phyloP scores from a whole-genome alignment of 2,329 filamentous ascomycete species.

The Aspergillus cejpii region DNA sequence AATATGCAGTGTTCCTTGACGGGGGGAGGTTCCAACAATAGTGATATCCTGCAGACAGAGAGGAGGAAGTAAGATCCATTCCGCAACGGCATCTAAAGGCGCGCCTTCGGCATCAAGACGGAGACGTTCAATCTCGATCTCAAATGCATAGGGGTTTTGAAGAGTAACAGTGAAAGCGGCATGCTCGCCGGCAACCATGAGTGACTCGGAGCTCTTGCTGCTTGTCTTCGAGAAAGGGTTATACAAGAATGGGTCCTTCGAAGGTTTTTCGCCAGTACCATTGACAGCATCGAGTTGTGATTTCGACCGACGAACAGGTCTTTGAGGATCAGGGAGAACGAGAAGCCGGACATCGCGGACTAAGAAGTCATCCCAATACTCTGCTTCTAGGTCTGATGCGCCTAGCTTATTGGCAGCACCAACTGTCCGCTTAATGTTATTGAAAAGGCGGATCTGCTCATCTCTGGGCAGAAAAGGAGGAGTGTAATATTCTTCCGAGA shows the following conservation, averaged over 20 bases:
- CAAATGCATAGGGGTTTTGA: slow-evolving; percentile 91
- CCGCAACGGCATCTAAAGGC: slow-evolving; percentile 60
- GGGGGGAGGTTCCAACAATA: slow-evolving; percentile 61
- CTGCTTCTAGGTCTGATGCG: slow-evolving; percentile 61
- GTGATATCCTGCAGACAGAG: slow-evolving; percentile 75
- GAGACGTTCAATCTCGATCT: slow-evolving; percentile 80
- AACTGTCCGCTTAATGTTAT: slow-evolving; percentile 79
- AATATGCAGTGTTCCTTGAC: slow-evolving; percentile 63
- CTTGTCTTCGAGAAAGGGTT: slow-evolving; percentile 78
- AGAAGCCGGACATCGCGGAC: slow-evolving; percentile 70
- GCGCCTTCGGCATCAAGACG: slow-evolving; percentile 66
- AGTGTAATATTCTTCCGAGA: slow-evolving; percentile 60
- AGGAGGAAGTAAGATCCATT: slow-evolving; percentile 65
- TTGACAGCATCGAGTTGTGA: slow-evolving; percentile 45
- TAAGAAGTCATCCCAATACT: slow-evolving; percentile 97
- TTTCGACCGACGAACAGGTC: slow-evolving; percentile 59
- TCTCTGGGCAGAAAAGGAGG: slow-evolving; percentile 67
- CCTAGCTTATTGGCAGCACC: slow-evolving; percentile 70
- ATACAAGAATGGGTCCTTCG: slow-evolving; percentile 80
- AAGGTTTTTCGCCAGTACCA: slow-evolving; percentile 34
- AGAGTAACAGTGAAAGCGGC: slow-evolving; percentile 74
- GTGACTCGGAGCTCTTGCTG: slow-evolving; percentile 52
- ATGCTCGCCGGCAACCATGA: slow-evolving; percentile 71
- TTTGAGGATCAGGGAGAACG: slow-evolving; percentile 52
- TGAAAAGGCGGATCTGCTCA: slow-evolving; percentile 76